A percentile compares a stretch with the other conserved stretches of the same genome.
These are phyloP conservation scores for Psilocybe sp. DNA, from an alignment of 768 basidiomycete species.

Conservation along the genomic window DNA sequence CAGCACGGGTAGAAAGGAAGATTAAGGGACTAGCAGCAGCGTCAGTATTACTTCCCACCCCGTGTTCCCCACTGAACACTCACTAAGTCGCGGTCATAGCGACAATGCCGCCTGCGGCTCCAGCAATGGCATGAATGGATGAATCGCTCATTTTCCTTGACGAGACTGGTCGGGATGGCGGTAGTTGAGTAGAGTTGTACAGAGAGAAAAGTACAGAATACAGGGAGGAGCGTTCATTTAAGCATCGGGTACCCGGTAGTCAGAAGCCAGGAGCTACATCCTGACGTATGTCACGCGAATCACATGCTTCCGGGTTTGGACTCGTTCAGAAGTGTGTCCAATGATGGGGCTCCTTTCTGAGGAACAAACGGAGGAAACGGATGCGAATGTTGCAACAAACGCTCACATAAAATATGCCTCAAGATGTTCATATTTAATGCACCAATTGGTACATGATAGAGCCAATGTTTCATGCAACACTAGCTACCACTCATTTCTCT, in stretches of 20 bases:
- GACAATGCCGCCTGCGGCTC: slow-evolving; percentile 83
- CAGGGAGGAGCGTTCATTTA: slow-evolving; percentile 8
- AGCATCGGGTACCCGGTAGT: slow-evolving; percentile 15
- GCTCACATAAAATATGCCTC: no score
- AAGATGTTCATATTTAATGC: no score
- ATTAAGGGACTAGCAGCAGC: slow-evolving; percentile 70
- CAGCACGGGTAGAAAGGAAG: slow-evolving; percentile 89
- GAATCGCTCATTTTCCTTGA: slow-evolving; percentile 64
- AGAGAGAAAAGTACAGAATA: slow-evolving; percentile 2
- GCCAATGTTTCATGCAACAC: not conserved
- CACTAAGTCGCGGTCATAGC: slow-evolving; percentile 93
- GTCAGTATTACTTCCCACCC: slow-evolving; percentile 6
- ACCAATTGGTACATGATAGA: not conserved
- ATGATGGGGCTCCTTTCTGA: not conserved
- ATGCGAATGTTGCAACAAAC: no score
- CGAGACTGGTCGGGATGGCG: no score
- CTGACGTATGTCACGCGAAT: slow-evolving; percentile 10
- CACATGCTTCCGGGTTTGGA: slow-evolving; percentile 12
- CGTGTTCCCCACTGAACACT: slow-evolving; percentile 22
- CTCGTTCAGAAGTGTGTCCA: not conserved
- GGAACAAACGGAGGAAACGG: not conserved
- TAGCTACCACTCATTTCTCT: no score
- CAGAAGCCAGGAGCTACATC: slow-evolving; percentile 1
- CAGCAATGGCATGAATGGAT: slow-evolving; percentile 81
- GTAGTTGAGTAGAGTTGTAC: slow-evolving; percentile 5